phyloP scores from a whole-genome alignment of 225 moss, liverwort and hornwort species.

The Pseudoscleropodium purum region DNA sequence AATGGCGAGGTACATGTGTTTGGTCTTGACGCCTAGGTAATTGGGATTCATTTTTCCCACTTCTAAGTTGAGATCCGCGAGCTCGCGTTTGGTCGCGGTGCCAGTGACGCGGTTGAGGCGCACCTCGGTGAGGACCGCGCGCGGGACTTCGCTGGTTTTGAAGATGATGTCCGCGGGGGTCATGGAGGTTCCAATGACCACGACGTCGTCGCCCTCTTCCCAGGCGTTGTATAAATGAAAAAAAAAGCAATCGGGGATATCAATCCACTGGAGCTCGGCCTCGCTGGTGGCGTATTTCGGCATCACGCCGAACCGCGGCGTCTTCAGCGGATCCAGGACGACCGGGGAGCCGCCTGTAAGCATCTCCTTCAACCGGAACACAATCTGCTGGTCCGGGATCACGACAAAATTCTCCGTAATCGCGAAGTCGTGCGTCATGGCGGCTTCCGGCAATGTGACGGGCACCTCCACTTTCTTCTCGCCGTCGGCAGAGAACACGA shows the following conservation, averaged over 20 bases:
- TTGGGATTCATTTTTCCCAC: conserved; percentile 75
- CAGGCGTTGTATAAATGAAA: conserved; percentile 93
- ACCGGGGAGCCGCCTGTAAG: conserved; percentile 76
- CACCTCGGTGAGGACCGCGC: conserved; percentile 61
- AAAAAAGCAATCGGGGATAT: conserved; percentile 72
- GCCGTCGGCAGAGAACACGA: conserved; percentile 52
- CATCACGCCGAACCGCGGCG: conserved; percentile 68
- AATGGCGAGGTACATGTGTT: conserved; percentile 67
- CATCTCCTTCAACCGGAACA: conserved; percentile 69
- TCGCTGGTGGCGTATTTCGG: conserved; percentile 68
- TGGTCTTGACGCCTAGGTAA: conserved; percentile 57
- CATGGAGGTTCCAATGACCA: conserved; percentile 82
- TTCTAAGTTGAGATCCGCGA: conserved; percentile 64
- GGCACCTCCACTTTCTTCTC: conserved; percentile 49
- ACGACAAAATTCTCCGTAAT: conserved; percentile 75
- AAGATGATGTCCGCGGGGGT: conserved; percentile 85
- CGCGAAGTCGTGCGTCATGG: conserved; percentile 95
- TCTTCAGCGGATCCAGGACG: conserved; percentile 52
- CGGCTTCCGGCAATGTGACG: conserved; percentile 66
- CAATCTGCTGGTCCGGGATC: conserved; percentile 91
- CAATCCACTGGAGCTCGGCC: conserved; percentile 66
- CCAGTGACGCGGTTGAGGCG: conserved; percentile 61
- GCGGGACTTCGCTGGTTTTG: conserved; percentile 48
- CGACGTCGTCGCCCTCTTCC: conserved; percentile 76
- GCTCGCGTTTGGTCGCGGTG: conserved; percentile 38